These are phyloP conservation scores for Taiozyma onychis DNA, from an alignment of 1,139 yeast species.

Conservation along the genomic window DNA sequence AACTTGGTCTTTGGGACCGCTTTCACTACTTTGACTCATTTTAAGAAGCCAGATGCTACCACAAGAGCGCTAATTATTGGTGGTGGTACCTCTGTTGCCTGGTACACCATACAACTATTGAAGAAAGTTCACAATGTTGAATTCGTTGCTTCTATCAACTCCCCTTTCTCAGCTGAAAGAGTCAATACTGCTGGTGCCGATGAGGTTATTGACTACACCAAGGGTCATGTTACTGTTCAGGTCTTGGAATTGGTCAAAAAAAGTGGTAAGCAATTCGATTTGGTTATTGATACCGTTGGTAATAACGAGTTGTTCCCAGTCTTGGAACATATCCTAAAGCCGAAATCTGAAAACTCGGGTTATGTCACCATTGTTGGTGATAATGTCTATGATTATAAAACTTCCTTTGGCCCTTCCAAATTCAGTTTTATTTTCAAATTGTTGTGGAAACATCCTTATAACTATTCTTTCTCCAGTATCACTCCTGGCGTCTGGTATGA, in stretches of 20 bases:
- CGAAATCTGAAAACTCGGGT: slow-evolving; percentile 34
- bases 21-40: slow-evolving; percentile 25
- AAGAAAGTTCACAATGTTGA: slow-evolving; percentile 35
- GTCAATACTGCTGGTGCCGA: slow-evolving; percentile 49
- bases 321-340: slow-evolving; percentile 34
- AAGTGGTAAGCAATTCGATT: slow-evolving; percentile 37
- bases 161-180: slow-evolving; percentile 34
- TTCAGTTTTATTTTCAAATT: slow-evolving; percentile 50
- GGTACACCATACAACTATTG: slow-evolving; percentile 44
- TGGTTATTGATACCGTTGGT: slow-evolving; percentile 45
- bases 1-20: slow-evolving; percentile 49
- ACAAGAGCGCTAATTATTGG: slow-evolving; percentile 45
- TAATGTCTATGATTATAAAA: slow-evolving; percentile 26
- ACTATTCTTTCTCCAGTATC: slow-evolving; percentile 25
- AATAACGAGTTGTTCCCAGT: slow-evolving; percentile 32
- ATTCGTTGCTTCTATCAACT: slow-evolving; percentile 38
- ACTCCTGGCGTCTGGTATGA: slow-evolving; percentile 26
- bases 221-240: slow-evolving; percentile 27
- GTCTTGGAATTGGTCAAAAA: slow-evolving; percentile 29
- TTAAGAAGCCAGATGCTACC: slow-evolving; percentile 21
- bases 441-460: slow-evolving; percentile 40
- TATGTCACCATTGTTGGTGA: slow-evolving; percentile 53
- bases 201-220: slow-evolving; percentile 44
- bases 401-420: slow-evolving; percentile 3
- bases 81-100: slow-evolving; percentile 52